Base-by-base conservation (phyloP, 495 filamentous ascomycete species). In the Monascus purpureus region DNA sequence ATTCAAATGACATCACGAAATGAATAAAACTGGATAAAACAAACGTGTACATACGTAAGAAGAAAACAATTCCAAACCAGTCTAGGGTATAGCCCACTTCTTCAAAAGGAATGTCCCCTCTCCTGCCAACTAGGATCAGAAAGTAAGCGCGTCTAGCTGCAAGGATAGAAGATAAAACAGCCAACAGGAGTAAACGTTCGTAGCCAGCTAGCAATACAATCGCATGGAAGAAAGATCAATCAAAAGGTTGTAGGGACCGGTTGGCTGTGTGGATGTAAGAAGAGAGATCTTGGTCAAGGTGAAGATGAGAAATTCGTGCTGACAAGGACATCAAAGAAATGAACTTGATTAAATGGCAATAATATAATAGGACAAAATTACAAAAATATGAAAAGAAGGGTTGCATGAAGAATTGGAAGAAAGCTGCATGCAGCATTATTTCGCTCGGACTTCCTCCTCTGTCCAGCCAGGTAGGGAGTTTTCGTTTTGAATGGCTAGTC, bases 381-480 rank as follows among this genome's bases (percentile, higher is more conserved):
- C n/a, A 15, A 31, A 31, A 20, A 35, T 24, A 39, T 30, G 19
- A 46, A 39, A 42, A 38, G 2, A 35, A 29, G 17, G 36, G 28
- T 27, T 19, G 12, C 6, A 45, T 45, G 50, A 46, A 50, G 36
- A 41, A 33, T 34, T 52, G 41, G 33, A 34, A 43, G 31, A 33
- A 55, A 52, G 49, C 46, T 33, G 32, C 49, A 55, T 55, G 32
- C 34, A 42, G 28, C 30, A 33, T 32, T 57, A 71, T 56, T 72
- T 67, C 31, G 68, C 68, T 29, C 62, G 63, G 38, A 67, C 64
- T 47, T 73, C 70, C 44, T 75, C 71, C 53, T 77, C 72, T 25
- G 70, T 69, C 72, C 77, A 82, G 14, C 77, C 75, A 13, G 66
- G 66, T 38, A 82, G 63, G 33, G 70, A 72, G 34, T 59, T 72